Conservation (phyloP, 139 green algal genomes). For the Picochlorum costavermella region DNA sequence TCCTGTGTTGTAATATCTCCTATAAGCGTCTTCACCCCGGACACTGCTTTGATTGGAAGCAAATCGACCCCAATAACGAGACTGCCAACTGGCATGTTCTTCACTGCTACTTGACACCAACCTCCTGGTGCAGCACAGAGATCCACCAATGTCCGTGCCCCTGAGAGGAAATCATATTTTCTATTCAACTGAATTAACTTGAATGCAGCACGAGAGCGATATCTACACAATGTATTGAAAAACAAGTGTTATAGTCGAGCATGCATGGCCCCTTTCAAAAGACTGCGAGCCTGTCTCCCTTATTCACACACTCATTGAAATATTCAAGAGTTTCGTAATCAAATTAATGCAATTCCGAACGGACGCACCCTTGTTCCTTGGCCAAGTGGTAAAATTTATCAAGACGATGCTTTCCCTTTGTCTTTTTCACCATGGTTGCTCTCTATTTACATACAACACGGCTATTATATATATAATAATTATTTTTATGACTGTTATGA, state of each 20-base stretch:
- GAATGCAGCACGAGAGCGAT: slow-evolving; percentile 94
- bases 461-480: background rate
- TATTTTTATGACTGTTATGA: background rate
- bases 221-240: slow-evolving; percentile 40
- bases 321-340: background rate
- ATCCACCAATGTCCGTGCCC: slow-evolving; percentile 73
- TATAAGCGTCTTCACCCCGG: slow-evolving; percentile 74
- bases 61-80: slow-evolving; percentile 95
- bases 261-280: too few species aligned
- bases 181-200: slow-evolving; percentile 99
- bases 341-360: background rate
- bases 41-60: slow-evolving; percentile 83
- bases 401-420: slow-evolving; percentile 79
- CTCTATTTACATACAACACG: background rate
- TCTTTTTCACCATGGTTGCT: slow-evolving; percentile 37
- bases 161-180: slow-evolving; percentile 88
- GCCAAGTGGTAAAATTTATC: slow-evolving; percentile 99
- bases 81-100: slow-evolving; percentile 83
- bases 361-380: slow-evolving; percentile 85
- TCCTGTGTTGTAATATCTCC: slow-evolving; percentile 91
- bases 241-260: too few species aligned
- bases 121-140: slow-evolving; percentile 92
- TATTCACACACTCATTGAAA: background rate
- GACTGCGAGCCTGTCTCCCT: too few species aligned
- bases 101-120: slow-evolving; percentile 87